A percentile compares a stretch with the other conserved stretches of the same genome.
These are phyloP conservation scores for Lichtheimia corymbifera DNA, from an alignment of 371 early-diverging fungal genomes.

Conservation along the genomic window DNA sequence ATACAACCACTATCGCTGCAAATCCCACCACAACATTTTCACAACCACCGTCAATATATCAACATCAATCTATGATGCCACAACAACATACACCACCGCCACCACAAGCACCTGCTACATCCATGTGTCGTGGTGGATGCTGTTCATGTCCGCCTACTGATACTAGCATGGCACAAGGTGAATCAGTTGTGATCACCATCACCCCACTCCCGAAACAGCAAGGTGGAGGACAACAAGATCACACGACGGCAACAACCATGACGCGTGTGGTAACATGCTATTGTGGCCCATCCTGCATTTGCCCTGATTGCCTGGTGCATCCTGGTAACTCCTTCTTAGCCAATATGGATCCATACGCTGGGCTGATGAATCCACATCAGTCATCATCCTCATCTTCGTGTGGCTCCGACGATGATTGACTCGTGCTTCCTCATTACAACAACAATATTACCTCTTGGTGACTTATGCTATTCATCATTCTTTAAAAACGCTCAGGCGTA, in stretches of 20 bases:
- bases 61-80: slow-evolving; percentile 1
- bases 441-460: too few relatives aligned
- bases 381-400: slow-evolving; percentile 12
- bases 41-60: slow-evolving; percentile 8
- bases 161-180: slow-evolving; percentile 12
- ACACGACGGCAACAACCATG: slow-evolving; percentile 7
- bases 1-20: neutral
- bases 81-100: slow-evolving; percentile 15
- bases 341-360: slow-evolving; percentile 25
- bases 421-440: too few relatives aligned
- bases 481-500: too few relatives aligned
- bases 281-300: slow-evolving; percentile 24
- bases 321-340: slow-evolving; percentile 22
- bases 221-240: slow-evolving; percentile 7
- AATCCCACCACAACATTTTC: neutral
- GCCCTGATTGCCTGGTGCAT: slow-evolving; percentile 33
- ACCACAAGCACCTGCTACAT: neutral
- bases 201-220: slow-evolving; percentile 33
- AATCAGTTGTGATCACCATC: slow-evolving; percentile 49
- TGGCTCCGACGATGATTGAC: slow-evolving; percentile 13
- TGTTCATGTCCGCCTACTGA: slow-evolving; percentile 23
- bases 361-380: slow-evolving; percentile 10
- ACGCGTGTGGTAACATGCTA: slow-evolving; percentile 31
- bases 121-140: slow-evolving; percentile 6
- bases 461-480: slow-evolving; percentile 1